A percentile compares a stretch with the other conserved stretches of the same genome.
Evolutionary conservation across 2,329 filamentous ascomycete genomes (phyloP).

Genomic region (Colletotrichum australisinense): DNA sequence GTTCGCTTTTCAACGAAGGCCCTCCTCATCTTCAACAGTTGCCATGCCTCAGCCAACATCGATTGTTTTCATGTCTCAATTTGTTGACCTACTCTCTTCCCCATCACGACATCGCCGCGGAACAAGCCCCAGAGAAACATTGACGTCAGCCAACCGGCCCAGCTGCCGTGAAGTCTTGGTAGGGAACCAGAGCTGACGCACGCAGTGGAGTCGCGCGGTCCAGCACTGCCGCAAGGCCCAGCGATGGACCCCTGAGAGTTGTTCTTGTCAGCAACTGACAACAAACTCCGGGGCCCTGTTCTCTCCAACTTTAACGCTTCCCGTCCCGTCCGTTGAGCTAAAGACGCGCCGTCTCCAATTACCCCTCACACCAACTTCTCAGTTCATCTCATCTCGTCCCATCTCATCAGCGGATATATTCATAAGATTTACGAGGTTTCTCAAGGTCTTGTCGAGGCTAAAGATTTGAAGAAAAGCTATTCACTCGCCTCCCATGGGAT

Average conservation of each 20-base stretch:
- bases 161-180: not conserved
- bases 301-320: not conserved
- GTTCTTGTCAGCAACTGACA: not conserved
- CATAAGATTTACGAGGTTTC: not conserved
- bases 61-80: not conserved
- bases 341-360: not conserved
- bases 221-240: not conserved
- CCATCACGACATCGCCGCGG: too few relatives aligned
- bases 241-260: not conserved
- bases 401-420: not conserved
- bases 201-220: conserved; percentile 4
- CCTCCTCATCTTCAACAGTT: not conserved
- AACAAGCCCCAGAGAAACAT: not conserved
- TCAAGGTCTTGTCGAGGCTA: not conserved
- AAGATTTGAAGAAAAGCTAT: not conserved
- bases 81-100: not conserved
- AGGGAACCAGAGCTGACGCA: conserved; percentile 23
- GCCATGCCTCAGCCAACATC: not conserved
- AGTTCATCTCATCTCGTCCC: not conserved
- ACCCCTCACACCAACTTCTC: not conserved
- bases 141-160: conserved; percentile 14
- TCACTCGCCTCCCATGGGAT: conserved; percentile 1
- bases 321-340: not conserved
- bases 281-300: not conserved
- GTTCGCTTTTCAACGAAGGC: not conserved